Evolutionary conservation across 2,329 filamentous ascomycete species (phyloP), one percentile per base, ranked within the genome.

Genomic region (Talaromyces sp.): DNA sequence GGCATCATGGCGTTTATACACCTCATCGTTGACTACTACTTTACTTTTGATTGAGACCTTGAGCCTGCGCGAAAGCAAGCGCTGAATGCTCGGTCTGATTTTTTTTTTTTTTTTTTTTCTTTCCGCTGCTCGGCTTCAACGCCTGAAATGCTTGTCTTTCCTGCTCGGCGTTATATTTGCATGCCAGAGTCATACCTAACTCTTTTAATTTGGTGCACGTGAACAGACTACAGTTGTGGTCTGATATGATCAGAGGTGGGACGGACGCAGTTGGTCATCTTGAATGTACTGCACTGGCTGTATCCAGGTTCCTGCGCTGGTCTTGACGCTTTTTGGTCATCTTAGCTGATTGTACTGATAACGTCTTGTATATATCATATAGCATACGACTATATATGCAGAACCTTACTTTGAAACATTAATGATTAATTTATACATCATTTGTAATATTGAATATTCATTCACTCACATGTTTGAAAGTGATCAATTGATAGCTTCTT

Each of bases 211-310:
- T 57, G 41, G 31, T 56, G 43, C 55, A 41, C 29, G n/a, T 19
- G 19, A n/a, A 41, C n/a, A 43, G 55, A 49, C 41, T 31, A 43
- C 17, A 27, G n/a, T 56, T 29, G 21, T 56, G n/a, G 49, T 52
- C 43, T 62, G 50, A 57, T 59, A 50, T 19, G 57, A 41, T 51
- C 29, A 43, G 31, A 38, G 35, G 64, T 69, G n/a, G 43, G 43
- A 24, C 3, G 43, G 43, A 13, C 19, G 5, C 43, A 46, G 43
- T 46, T 63, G 72, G 72, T 74, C 72, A 64, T 73, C 72, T 75
- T 75, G 19, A 68, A 54, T 75, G 72, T 58, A 70, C 67, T 68
- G 72, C 60, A 75, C 72, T 73, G 67, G 58, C 60, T 55, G 41
- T 51, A 53, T 50, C 17, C 19, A 4, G 10, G 11, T 14, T 11